Percentiles rank a stretch among this genome's conserved stretches.
These are phyloP conservation scores for Coemansia sp. DNA, from an alignment of 192 early-diverging fungal genomes.

Conservation along the genomic window DNA sequence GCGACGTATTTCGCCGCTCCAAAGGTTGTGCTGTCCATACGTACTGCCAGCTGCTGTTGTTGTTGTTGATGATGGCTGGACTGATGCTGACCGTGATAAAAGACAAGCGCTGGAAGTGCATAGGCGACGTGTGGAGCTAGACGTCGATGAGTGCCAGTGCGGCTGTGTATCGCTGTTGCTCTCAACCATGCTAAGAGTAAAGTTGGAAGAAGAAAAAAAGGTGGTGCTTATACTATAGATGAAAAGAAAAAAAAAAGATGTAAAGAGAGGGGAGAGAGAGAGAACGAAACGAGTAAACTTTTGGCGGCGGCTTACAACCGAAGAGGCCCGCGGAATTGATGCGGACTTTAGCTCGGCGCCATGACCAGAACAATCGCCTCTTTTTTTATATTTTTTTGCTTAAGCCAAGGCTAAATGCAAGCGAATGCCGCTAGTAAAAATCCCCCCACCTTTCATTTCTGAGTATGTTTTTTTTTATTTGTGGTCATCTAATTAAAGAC, in stretches of 20 bases:
- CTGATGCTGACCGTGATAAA: neutral
- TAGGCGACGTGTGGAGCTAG: neutral
- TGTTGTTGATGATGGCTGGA: neutral
- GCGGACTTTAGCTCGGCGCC: conserved; percentile 11
- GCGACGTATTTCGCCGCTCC: neutral
- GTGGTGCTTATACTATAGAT: neutral
- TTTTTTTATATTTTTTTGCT: neutral
- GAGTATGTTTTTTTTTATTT: neutral
- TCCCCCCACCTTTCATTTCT: neutral
- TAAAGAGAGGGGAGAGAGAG: neutral
- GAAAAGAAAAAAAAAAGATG: neutral
- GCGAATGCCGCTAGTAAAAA: neutral
- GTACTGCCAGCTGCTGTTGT: neutral
- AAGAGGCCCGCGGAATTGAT: neutral
- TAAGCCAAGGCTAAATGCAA: conserved; percentile 3
- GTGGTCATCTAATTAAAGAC: conserved; percentile 20
- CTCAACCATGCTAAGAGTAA: neutral
- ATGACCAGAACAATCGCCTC: neutral
- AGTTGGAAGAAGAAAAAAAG: neutral
- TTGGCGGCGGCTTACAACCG: too few species aligned
- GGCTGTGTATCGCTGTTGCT: neutral
- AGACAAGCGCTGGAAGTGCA: neutral
- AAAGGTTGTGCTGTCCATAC: conserved; percentile 2
- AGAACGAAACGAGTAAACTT: neutral
- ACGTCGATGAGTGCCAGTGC: conserved; percentile 3